Evolutionary conservation across 2,329 filamentous ascomycete genomes (phyloP).

Genomic region (Colletotrichum tropicale): DNA sequence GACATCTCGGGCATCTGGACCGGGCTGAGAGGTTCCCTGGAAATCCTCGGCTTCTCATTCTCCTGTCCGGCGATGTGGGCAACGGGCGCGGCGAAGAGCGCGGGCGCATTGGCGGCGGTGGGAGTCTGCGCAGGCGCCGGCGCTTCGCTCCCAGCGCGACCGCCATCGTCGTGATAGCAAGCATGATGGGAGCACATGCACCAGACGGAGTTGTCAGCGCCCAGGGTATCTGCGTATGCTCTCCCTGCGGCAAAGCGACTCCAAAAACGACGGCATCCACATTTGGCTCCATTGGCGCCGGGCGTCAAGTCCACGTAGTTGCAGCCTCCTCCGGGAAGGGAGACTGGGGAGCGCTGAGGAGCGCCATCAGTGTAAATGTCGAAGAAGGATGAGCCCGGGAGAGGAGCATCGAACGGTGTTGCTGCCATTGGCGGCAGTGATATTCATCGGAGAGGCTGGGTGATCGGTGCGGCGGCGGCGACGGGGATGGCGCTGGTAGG

Average conservation of each 20-base stretch:
- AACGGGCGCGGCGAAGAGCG: conserved; percentile 2
- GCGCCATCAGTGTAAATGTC: conserved; percentile 59
- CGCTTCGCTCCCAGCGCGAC: conserved; percentile 30
- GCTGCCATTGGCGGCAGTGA: conserved; percentile 54
- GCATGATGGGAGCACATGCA: conserved; percentile 70
- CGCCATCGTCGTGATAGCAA: conserved; percentile 61
- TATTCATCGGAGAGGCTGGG: conserved; percentile 33
- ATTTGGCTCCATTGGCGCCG: conserved; percentile 56
- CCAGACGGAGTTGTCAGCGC: conserved; percentile 50
- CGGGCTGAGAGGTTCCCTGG: conserved; percentile 57
- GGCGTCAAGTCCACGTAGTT: conserved; percentile 61
- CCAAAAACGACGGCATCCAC: conserved; percentile 68
- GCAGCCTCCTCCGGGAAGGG: conserved; percentile 58
- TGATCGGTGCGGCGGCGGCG: conserved; percentile 19
- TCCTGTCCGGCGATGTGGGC: conserved; percentile 48
- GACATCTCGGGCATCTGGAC: conserved; percentile 51
- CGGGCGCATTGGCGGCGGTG: background rate
- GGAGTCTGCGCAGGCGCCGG: conserved; percentile 14
- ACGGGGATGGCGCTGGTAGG: conserved; percentile 7
- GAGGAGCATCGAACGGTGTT: conserved; percentile 50
- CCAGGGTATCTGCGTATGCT: conserved; percentile 33
- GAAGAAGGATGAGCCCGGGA: conserved; percentile 52
- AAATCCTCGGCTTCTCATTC: conserved; percentile 53
- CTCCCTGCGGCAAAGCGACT: conserved; percentile 42
- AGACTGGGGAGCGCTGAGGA: conserved; percentile 30